A percentile compares a stretch with the other conserved stretches of the same genome.
Conservation (phyloP, 768 basidiomycete genomes). For the Trichaptum fuscoviolaceum region DNA sequence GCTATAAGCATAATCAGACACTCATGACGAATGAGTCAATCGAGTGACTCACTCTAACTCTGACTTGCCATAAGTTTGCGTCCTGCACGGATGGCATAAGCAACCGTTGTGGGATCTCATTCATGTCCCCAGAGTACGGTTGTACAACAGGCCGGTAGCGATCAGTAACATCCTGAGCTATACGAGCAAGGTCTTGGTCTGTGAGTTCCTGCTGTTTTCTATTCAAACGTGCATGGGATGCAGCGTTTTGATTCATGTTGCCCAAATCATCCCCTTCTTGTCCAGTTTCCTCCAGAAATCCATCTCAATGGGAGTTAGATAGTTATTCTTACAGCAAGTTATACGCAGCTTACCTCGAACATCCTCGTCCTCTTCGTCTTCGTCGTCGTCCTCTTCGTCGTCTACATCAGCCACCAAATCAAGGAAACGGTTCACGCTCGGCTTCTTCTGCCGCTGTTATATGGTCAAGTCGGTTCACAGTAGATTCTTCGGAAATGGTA, state of each 20-base stretch:
- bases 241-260: conserved; percentile 39
- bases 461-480: conserved; percentile 11
- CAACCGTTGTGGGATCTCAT: conserved; percentile 85
- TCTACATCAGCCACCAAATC: conserved; percentile 96
- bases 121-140: conserved; percentile 88
- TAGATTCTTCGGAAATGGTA: background rate
- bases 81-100: conserved; percentile 97
- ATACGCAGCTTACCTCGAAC: conserved; percentile 32
- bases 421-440: conserved; percentile 73
- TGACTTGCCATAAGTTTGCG: conserved; percentile 91
- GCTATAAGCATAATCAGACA: conserved; percentile 36
- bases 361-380: conserved; percentile 77
- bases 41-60: conserved; percentile 66
- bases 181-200: conserved; percentile 75
- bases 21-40: background rate
- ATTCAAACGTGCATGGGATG: conserved; percentile 65
- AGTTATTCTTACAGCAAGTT: conserved; percentile 28
- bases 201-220: conserved; percentile 67
- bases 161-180: conserved; percentile 75
- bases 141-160: conserved; percentile 68
- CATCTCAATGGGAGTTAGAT: conserved; percentile 37
- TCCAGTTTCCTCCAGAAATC: conserved; percentile 61
- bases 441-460: conserved; percentile 63
- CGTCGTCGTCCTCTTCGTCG: conserved; percentile 94
- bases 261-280: conserved; percentile 61